Percentiles rank a stretch among this genome's conserved stretches.
Evolutionary conservation across 768 basidiomycete species (phyloP).

Genomic region (Cubamyces sp.): DNA sequence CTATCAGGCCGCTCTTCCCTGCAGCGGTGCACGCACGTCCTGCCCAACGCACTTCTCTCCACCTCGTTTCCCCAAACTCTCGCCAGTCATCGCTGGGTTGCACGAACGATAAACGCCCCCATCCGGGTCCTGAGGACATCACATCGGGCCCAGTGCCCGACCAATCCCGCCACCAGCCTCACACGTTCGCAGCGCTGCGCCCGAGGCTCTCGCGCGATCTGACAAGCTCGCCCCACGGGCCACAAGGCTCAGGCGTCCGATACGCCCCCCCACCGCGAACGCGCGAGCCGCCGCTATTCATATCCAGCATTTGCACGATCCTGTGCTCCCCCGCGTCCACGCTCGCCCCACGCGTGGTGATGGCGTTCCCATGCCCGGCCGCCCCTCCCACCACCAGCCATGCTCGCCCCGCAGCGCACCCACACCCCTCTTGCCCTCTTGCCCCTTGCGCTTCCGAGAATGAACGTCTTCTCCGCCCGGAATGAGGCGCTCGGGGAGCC

Average conservation of each 20-base stretch:
- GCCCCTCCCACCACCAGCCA: background rate
- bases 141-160: too few species aligned
- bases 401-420: too few species aligned
- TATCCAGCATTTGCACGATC: slow-evolving; percentile 7
- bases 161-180: background rate
- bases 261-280: background rate
- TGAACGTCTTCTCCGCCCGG: slow-evolving; percentile 5
- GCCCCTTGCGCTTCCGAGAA: slow-evolving; percentile 4
- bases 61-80: too few species aligned
- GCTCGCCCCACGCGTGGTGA: slow-evolving; percentile 6
- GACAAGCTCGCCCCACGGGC: background rate
- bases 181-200: slow-evolving; percentile 9
- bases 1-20: too few species aligned
- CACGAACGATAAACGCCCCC: too few species aligned
- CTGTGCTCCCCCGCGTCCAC: background rate
- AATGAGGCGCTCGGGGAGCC: slow-evolving; percentile 9
- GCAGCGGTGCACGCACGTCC: too few species aligned
- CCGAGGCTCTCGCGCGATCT: slow-evolving; percentile 15
- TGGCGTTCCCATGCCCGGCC: slow-evolving; percentile 5
- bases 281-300: slow-evolving; percentile 2
- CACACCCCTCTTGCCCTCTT: background rate
- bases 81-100: too few species aligned
- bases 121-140: too few species aligned
- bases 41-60: too few species aligned
- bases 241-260: too few species aligned